phyloP scores from a whole-genome alignment of 1,284 basidiomycete species.

The Neolentinus lepideus region DNA sequence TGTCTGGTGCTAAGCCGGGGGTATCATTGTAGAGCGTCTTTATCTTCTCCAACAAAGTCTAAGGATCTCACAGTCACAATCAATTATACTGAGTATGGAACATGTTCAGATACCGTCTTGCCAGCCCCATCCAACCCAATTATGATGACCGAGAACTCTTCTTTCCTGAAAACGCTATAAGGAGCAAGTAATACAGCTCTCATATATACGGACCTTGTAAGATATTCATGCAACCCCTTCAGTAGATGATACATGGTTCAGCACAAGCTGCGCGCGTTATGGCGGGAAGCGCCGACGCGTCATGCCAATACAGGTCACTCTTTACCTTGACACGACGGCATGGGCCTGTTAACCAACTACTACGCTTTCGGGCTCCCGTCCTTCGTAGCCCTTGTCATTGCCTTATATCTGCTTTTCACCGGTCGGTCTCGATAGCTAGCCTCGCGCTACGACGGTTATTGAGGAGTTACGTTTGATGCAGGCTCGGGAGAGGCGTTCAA shows the following conservation, averaged over 20 bases:
- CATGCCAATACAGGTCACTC: neutral
- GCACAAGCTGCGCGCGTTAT: too few species aligned
- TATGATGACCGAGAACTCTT: constrained; percentile 91
- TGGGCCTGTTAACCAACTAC: constrained; percentile 43
- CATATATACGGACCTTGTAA: constrained; percentile 66
- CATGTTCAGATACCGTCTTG: constrained; percentile 79
- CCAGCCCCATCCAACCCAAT: constrained; percentile 86
- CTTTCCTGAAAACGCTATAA: constrained; percentile 50
- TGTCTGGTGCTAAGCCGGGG: constrained; percentile 79
- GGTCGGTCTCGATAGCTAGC: constrained; percentile 35
- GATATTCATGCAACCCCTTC: constrained; percentile 82
- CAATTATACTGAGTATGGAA: too few species aligned
- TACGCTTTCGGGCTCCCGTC: constrained; percentile 62
- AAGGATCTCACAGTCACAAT: neutral
- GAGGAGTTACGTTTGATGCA: constrained; percentile 21
- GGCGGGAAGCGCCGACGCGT: neutral
- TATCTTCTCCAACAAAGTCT: constrained; percentile 89
- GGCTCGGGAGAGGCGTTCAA: constrained; percentile 89
- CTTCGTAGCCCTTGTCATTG: constrained; percentile 58
- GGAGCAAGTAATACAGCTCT: constrained; percentile 12
- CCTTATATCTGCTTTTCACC: constrained; percentile 83
- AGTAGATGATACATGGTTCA: constrained; percentile 80
- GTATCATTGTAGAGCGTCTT: constrained; percentile 86
- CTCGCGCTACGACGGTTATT: neutral
- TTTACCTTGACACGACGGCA: constrained; percentile 10